Conservation (phyloP, 305 asterid genomes). For the Fraxinus floribunda region DNA sequence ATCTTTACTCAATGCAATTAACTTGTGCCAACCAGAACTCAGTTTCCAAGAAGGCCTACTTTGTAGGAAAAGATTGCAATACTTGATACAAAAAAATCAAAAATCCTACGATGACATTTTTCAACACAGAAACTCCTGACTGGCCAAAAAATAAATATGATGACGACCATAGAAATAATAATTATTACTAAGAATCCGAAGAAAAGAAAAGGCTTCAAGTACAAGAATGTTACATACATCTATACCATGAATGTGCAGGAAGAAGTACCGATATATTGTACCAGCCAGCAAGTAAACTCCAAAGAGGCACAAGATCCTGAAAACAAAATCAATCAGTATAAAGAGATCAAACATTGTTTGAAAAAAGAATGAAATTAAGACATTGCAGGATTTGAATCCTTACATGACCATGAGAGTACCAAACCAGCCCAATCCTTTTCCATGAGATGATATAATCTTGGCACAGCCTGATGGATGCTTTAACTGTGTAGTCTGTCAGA, state of each 20-base stretch:
- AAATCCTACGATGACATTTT: not conserved
- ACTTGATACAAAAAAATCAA: not conserved
- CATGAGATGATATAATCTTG: constrained; percentile 55
- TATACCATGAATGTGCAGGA: constrained; percentile 79
- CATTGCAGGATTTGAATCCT: constrained; percentile 19
- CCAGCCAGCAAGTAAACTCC: constrained; percentile 86
- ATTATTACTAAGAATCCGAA: not conserved
- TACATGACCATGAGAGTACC: constrained; percentile 65
- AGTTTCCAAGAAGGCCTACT: not conserved
- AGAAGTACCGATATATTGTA: constrained; percentile 67
- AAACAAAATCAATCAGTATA: constrained; percentile 21
- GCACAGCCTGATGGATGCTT: constrained; percentile 97
- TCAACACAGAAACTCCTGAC: not conserved
- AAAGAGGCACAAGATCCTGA: constrained; percentile 71
- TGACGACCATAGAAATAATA: not conserved
- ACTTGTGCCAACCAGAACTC: not conserved
- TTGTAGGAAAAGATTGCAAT: not conserved
- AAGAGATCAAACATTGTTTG: constrained; percentile 2
- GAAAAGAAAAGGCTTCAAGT: constrained; percentile 1
- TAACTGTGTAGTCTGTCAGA: constrained; percentile 63
- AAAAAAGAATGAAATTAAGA: not conserved
- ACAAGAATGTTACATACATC: constrained; percentile 57
- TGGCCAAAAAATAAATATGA: not conserved
- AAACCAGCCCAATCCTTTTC: constrained; percentile 83
- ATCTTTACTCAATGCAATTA: not conserved